phyloP scores from a whole-genome alignment of 208 protist genomes.

The Crithidia brevicula region DNA sequence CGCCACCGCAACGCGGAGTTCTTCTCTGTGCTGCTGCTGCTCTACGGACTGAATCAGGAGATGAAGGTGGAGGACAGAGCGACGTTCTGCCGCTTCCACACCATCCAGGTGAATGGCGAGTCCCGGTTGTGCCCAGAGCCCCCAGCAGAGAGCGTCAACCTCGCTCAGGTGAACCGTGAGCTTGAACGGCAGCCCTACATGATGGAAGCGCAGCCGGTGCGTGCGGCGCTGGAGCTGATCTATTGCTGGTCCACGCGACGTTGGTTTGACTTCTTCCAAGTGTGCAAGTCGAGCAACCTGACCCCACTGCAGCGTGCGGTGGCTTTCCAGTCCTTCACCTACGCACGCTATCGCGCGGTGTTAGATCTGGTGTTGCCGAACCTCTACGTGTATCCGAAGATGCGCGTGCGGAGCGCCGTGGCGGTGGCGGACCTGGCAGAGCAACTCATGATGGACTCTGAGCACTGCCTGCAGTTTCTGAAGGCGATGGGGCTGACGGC shows the following conservation, averaged over 20 bases:
- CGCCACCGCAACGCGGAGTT: slow-evolving; percentile 73
- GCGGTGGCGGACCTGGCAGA: slow-evolving; percentile 49
- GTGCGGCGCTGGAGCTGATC: slow-evolving; percentile 57
- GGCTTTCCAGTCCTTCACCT: slow-evolving; percentile 86
- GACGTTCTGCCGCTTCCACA: slow-evolving; percentile 60
- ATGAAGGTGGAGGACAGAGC: slow-evolving; percentile 79
- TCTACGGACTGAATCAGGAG: slow-evolving; percentile 81
- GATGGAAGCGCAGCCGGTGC: slow-evolving; percentile 60
- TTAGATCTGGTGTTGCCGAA: slow-evolving; percentile 81
- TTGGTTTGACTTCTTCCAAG: slow-evolving; percentile 81
- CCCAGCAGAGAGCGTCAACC: slow-evolving; percentile 63
- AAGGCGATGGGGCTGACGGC: slow-evolving; percentile 57
- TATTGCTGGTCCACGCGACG: slow-evolving; percentile 68
- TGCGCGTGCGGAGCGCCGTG: slow-evolving; percentile 54
- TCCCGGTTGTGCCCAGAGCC: slow-evolving; percentile 42
- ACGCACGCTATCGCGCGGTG: slow-evolving; percentile 80
- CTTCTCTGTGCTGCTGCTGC: slow-evolving; percentile 77
- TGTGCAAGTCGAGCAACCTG: slow-evolving; percentile 49
- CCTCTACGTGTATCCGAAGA: slow-evolving; percentile 59
- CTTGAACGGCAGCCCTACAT: slow-evolving; percentile 71
- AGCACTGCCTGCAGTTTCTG: slow-evolving; percentile 67
- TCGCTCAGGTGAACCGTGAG: slow-evolving; percentile 77
- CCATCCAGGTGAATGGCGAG: slow-evolving; percentile 28
- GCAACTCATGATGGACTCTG: slow-evolving; percentile 52
- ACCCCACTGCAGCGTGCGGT: slow-evolving; percentile 76